These are phyloP conservation scores for Zygoascus hellenicus DNA, from an alignment of 1,139 yeast genomes.

Conservation along the genomic window DNA sequence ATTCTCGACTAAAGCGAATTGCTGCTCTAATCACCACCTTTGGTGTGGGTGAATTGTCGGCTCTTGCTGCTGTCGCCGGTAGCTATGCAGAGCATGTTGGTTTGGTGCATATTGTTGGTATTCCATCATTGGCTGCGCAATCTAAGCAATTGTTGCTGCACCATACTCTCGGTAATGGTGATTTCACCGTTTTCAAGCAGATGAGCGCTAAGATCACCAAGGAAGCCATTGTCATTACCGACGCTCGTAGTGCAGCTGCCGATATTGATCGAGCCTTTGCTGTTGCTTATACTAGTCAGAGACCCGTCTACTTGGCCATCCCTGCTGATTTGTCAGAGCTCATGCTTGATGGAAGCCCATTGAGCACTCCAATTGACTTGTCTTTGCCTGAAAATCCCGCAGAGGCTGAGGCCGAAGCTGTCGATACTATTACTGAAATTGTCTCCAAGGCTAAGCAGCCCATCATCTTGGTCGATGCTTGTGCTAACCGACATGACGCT, in stretches of 20 bases:
- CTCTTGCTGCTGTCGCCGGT: conserved; percentile 62
- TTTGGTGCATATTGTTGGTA: conserved; percentile 61
- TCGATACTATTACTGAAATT: conserved; percentile 49
- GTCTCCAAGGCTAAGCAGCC: conserved; percentile 60
- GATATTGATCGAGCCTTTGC: conserved; percentile 71
- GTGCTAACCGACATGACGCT: conserved; percentile 74
- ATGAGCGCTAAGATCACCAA: conserved; percentile 68
- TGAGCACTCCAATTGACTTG: conserved; percentile 62
- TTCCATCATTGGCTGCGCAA: conserved; percentile 57
- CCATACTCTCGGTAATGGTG: conserved; percentile 81
- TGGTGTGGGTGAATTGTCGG: conserved; percentile 71
- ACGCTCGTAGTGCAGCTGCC: conserved; percentile 56
- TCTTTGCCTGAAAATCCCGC: conserved; percentile 55
- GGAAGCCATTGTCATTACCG: conserved; percentile 59
- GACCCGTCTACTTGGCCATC: conserved; percentile 78
- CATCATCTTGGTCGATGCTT: conserved; percentile 75
- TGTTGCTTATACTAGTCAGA: conserved; percentile 63
- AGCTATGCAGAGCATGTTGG: conserved; percentile 63
- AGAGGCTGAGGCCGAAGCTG: conserved; percentile 68
- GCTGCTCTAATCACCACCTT: conserved; percentile 58
- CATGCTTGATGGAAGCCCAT: conserved; percentile 48
- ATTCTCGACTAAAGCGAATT: conserved; percentile 54
- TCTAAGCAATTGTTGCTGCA: conserved; percentile 52
- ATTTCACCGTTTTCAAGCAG: conserved; percentile 68
- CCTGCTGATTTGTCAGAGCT: conserved; percentile 78